Percentiles rank a stretch among this genome's conserved stretches.
Evolutionary conservation across 1,284 basidiomycete species (phyloP).

Genomic region (Papiliotrema nemorosa): DNA sequence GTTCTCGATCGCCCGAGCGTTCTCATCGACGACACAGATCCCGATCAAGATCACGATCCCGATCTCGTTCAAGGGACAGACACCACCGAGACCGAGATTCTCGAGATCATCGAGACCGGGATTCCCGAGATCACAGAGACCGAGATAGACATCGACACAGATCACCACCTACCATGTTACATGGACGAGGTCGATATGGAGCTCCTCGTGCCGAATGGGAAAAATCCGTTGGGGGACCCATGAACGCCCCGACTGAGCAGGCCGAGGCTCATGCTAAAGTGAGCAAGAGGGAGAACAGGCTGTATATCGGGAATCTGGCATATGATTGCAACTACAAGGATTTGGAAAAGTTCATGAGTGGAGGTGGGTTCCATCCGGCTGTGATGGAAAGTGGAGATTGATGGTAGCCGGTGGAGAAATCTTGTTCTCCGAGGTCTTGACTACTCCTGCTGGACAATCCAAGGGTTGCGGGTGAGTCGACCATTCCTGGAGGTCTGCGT

Average conservation of each 20-base stretch:
- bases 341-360: conserved; percentile 96
- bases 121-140: conserved; percentile 15
- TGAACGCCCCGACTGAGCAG: conserved; percentile 85
- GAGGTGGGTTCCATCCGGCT: conserved; percentile 75
- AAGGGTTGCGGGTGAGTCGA: conserved; percentile 92
- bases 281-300: conserved; percentile 94
- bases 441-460: conserved; percentile 91
- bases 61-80: conserved; percentile 43
- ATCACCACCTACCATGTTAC: conserved; percentile 9
- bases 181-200: conserved; percentile 18
- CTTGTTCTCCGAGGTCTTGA: conserved; percentile 95
- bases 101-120: conserved; percentile 3
- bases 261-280: conserved; percentile 83
- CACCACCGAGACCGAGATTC: conserved; percentile 18
- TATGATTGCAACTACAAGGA: conserved; percentile 97
- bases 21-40: conserved; percentile 58
- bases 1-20: conserved; percentile 55
- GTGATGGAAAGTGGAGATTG: conserved; percentile 15
- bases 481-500: too few relatives aligned
- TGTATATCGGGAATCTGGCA: conserved; percentile 96
- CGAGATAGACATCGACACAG: conserved; percentile 5
- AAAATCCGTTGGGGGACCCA: conserved; percentile 75
- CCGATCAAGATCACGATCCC: conserved; percentile 60
- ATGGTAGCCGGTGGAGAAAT: conserved; percentile 81
- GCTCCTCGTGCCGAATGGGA: conserved; percentile 26